phyloP scores from a whole-genome alignment of 345 rosid genomes.

The Hibiscus trionum region DNA sequence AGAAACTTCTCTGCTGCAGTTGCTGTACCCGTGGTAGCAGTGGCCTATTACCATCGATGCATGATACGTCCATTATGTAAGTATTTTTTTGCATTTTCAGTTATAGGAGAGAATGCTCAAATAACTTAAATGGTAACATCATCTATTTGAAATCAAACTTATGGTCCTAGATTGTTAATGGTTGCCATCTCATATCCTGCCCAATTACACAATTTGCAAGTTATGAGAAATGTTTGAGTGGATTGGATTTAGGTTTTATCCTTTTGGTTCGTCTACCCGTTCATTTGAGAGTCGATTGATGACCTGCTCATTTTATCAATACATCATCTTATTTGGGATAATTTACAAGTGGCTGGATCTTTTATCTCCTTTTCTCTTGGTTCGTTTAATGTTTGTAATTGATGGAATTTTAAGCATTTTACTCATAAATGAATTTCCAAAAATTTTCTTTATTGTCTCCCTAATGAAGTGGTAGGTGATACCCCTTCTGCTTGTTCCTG shows the following conservation, averaged over 20 bases:
- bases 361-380: neutral
- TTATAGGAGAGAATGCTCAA: neutral
- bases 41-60: slow-evolving; percentile 54
- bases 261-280: neutral
- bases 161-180: too few relatives aligned
- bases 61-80: slow-evolving; percentile 86
- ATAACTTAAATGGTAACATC: neutral
- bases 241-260: neutral
- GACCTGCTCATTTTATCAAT: neutral
- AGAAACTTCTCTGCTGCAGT: slow-evolving; percentile 47
- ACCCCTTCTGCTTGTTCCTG: too few relatives aligned
- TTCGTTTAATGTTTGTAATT: neutral
- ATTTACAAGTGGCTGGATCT: neutral
- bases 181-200: neutral
- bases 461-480: neutral
- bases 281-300: neutral
- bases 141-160: neutral
- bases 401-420: neutral
- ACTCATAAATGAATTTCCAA: neutral
- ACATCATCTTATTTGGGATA: neutral
- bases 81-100: slow-evolving; percentile 17
- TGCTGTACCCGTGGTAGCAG: slow-evolving; percentile 53
- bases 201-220: neutral
- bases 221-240: neutral
- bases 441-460: neutral